Base-by-base conservation (phyloP, 176 grass and related monocot genomes). In the Neostapfia colusana region DNA sequence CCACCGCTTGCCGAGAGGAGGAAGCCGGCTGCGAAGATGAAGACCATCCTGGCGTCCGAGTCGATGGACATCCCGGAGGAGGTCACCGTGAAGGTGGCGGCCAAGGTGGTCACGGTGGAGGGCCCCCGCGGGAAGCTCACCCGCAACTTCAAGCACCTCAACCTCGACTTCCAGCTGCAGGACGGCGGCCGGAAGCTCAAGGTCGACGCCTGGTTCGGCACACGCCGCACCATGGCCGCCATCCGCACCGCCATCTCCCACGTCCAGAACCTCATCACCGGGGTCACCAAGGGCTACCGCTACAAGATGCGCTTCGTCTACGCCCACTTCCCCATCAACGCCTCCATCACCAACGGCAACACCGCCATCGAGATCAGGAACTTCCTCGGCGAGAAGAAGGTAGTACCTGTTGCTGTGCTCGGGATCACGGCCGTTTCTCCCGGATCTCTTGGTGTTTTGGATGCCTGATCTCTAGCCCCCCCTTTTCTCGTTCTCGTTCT, bases 261-360 rank as follows among this genome's bases (percentile, higher is more conserved):
- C 86, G 84, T 97, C 58, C 84, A 93, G 89, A 97, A 97, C 72
- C 84, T 93, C 67, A 97, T 97, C 41, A 93, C 84, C 3, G 94
- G 91, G 0, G 91, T 97, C 51, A 91, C 84, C 71, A 97, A 91
- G 84, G 94, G 94, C 0, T 93, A 85, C 85, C 88, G 88, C 66
- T 93, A 97, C 81, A 93, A 91, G 82, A 97, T 97, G 88, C 81
- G 94, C 0, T 93, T 97, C 8, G 94, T 97, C 1, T 97, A 93
- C 17, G 91, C 91, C 2, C 94, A 97, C 64, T 97, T 97, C 23
- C 94, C 94, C 65, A 97, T 97, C 81, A 97, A 97, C 57, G 94
- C 94, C 2, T 87, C 88, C 81, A 97, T 97, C 84, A 83, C 84
- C 69, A 85, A 85, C 80, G 3, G 7, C 67, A 97, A 63, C 86